These are phyloP conservation scores for Coniochaeta ligniaria DNA, from an alignment of 2,329 filamentous ascomycete species.

Conservation along the genomic window DNA sequence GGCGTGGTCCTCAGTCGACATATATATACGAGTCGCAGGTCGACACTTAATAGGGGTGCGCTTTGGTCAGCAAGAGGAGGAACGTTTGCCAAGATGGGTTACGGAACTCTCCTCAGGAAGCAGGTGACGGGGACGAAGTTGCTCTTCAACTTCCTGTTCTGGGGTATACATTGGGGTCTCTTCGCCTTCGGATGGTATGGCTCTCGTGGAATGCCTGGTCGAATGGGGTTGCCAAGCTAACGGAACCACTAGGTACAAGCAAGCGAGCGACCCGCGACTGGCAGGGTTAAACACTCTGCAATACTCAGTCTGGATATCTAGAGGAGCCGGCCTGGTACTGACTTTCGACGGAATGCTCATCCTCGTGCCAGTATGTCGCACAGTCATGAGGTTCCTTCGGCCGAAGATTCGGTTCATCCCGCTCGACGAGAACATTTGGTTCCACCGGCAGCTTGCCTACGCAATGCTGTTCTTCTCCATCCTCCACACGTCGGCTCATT, in stretches of 20 bases:
- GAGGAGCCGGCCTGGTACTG: conserved; percentile 83
- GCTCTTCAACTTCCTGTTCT: conserved; percentile 75
- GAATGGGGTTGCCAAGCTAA: conserved; percentile 12
- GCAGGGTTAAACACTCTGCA: conserved; percentile 71
- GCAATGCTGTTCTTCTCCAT: conserved; percentile 75
- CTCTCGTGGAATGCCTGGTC: not conserved
- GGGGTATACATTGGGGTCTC: conserved; percentile 68
- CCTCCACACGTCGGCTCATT: conserved; percentile 73
- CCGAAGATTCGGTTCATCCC: conserved; percentile 85
- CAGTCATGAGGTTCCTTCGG: conserved; percentile 73
- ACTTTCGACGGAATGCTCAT: conserved; percentile 82
- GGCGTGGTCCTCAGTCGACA: conserved; percentile 11
- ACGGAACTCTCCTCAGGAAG: conserved; percentile 41
- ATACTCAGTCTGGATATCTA: conserved; percentile 92
- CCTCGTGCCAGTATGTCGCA: conserved; percentile 89
- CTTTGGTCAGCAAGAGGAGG: conserved; percentile 18
- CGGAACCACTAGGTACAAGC: conserved; percentile 60
- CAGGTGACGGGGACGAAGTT: conserved; percentile 67
- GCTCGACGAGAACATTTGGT: conserved; percentile 95
- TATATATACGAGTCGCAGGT: conserved; percentile 41
- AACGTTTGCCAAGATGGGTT: conserved; percentile 30
- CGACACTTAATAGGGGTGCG: conserved; percentile 34
- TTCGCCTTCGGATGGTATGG: conserved; percentile 81
- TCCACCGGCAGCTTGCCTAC: conserved; percentile 93
- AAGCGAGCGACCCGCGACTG: conserved; percentile 60